These are phyloP conservation scores for Casuarina equisetifolia DNA, from an alignment of 306 rosid species.

Conservation along the genomic window DNA sequence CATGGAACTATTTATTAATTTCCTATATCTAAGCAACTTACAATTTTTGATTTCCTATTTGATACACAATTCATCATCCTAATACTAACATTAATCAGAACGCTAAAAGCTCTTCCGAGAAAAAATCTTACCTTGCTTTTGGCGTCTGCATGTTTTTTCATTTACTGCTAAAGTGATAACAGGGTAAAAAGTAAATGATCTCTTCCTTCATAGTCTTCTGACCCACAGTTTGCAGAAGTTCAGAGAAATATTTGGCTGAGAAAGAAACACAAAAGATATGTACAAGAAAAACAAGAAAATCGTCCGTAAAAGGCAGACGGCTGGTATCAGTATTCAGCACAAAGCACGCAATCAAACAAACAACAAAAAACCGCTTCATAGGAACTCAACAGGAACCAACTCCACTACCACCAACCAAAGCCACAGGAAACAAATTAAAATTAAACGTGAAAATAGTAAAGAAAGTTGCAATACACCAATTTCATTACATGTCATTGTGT, in stretches of 20 bases:
- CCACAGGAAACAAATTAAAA: conserved; percentile 21
- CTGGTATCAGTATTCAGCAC: conserved; percentile 46
- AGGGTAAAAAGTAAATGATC: conserved; percentile 33
- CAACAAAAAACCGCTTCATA: conserved; percentile 68
- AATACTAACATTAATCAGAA: conserved; percentile 1
- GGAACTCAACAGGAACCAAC: conserved; percentile 81
- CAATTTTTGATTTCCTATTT: neutral
- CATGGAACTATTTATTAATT: no score
- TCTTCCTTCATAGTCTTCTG: conserved; percentile 41
- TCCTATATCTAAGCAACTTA: no score
- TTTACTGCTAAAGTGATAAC: conserved; percentile 15
- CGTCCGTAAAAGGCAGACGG: conserved; percentile 33
- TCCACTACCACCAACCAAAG: conserved; percentile 90
- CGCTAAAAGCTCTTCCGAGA: conserved; percentile 14
- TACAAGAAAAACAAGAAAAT: conserved; percentile 25
- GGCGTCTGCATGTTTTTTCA: conserved; percentile 71
- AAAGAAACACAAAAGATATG: conserved; percentile 49
- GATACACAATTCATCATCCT: no score
- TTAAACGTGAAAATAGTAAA: neutral
- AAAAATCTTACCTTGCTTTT: conserved; percentile 63
- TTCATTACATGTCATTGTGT: conserved; percentile 31
- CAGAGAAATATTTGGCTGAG: conserved; percentile 41
- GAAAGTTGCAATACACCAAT: neutral
- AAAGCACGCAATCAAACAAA: conserved; percentile 54
- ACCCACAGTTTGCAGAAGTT: conserved; percentile 53